These are phyloP conservation scores for Sicyos baderoa DNA, from an alignment of 306 rosid genomes.

Conservation along the genomic window DNA sequence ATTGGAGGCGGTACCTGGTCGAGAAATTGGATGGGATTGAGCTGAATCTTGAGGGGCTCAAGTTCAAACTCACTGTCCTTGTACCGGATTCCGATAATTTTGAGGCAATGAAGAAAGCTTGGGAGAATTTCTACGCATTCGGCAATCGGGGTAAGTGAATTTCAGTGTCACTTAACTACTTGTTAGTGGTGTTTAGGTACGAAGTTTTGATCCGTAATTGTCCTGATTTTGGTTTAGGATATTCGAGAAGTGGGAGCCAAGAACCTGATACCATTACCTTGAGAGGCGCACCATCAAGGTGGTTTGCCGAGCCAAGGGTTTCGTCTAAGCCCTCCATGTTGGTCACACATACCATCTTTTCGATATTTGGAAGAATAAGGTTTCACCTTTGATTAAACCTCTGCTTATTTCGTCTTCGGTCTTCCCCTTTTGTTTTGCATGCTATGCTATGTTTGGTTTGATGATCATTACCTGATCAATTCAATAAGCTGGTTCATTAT, in stretches of 20 bases:
- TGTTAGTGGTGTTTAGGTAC: neutral
- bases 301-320: conserved; percentile 92
- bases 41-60: conserved; percentile 64
- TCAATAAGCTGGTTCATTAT: neutral
- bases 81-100: conserved; percentile 59
- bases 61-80: conserved; percentile 44
- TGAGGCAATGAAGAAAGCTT: conserved; percentile 42
- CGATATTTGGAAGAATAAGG: conserved; percentile 87
- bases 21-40: conserved; percentile 69
- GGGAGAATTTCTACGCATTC: conserved; percentile 62
- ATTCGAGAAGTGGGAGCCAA: conserved; percentile 40
- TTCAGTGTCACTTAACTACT: neutral
- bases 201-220: neutral
- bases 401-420: neutral
- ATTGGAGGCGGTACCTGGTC: conserved; percentile 46
- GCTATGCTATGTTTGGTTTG: neutral
- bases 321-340: conserved; percentile 93
- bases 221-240: conserved; percentile 27
- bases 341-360: conserved; percentile 84
- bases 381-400: conserved; percentile 7
- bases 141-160: conserved; percentile 41
- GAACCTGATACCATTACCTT: conserved; percentile 65
- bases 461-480: neutral
- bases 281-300: conserved; percentile 68
- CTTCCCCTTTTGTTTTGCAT: neutral